Evolutionary conservation across 1,284 basidiomycete genomes (phyloP), one percentile per base, ranked within the genome.

Genomic region (Boletus smithii): DNA sequence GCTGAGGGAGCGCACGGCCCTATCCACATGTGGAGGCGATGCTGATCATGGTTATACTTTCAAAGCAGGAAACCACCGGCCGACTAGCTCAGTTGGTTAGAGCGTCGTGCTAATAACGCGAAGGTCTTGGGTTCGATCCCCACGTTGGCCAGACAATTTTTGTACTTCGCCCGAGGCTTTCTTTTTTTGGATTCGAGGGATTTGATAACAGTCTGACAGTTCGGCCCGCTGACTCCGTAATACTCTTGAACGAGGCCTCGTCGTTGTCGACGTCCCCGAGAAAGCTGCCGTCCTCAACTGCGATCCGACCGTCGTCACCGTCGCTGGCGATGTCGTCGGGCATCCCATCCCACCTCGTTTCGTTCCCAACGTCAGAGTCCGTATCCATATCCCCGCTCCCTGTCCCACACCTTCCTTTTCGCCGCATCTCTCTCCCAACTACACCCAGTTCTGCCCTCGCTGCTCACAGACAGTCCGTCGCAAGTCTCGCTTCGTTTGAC

Each of bases 381-480:
- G 43, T 42, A 17, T 48, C 62, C 29, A 29, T 26, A 26, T 36
- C 49, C 5, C 58, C 56, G n/a, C 57, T 62, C 44, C 61, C 66
- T 46, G 18, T 67, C 7, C 70, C 74, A 2, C 71, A 81, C 58
- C 73, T 77, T 55, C 85, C 86, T 8, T 89, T 89, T 61, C 78
- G 87, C 45, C 74, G 87, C 35, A 89, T 89, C 51, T 89, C 87
- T 13, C 69, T 89, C 8, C 87, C 87, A 11, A 75, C 79, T 8
- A 71, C 76, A 7, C 80, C 83, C 3, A 74, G 74, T 40, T 53
- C 76, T 13, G 49, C 49, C 1, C 51, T 57, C 18, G 44, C 50
- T 3, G 59, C 74, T 20, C 71, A 85, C 53, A 70, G 85, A 41
- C 74, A 81, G 37, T 88, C 86, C 0, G 73, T 85, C 10, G 76